phyloP scores from a whole-genome alignment of 2,329 filamentous ascomycete genomes.

The Monosporascus sp. region DNA sequence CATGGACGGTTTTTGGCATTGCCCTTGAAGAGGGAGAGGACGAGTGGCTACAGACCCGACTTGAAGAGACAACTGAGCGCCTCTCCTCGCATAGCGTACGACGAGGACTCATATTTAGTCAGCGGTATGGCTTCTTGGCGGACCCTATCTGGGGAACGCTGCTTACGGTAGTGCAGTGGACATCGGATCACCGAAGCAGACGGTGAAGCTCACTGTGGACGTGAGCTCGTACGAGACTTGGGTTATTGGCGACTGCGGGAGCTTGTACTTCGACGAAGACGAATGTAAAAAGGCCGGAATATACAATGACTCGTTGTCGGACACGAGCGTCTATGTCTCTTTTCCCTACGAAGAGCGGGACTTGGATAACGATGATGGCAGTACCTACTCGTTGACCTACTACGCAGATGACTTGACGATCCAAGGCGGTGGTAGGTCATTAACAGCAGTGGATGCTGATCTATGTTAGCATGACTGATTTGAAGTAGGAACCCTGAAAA shows the following conservation, averaged over 20 bases:
- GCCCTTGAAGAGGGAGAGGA: background rate
- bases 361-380: conserved; percentile 1
- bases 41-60: background rate
- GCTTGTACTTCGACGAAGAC: background rate
- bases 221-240: background rate
- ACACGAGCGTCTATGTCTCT: background rate
- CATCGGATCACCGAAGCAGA: conserved; percentile 1
- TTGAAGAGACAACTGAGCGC: background rate
- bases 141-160: background rate
- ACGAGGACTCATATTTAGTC: background rate
- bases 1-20: background rate
- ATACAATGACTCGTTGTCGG: conserved; percentile 1
- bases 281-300: background rate
- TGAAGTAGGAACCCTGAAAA: conserved; percentile 8
- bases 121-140: background rate
- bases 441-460: no score
- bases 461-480: background rate
- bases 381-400: background rate
- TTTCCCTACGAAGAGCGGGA: background rate
- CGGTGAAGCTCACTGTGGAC: background rate
- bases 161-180: background rate
- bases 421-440: background rate
- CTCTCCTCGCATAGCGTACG: background rate
- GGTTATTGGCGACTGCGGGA: background rate
- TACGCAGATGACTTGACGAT: conserved; percentile 1